Percentiles rank a stretch among this genome's conserved stretches.
phyloP scores from a whole-genome alignment of 2,329 filamentous ascomycete genomes.

The Alternaria triticimaculans region DNA sequence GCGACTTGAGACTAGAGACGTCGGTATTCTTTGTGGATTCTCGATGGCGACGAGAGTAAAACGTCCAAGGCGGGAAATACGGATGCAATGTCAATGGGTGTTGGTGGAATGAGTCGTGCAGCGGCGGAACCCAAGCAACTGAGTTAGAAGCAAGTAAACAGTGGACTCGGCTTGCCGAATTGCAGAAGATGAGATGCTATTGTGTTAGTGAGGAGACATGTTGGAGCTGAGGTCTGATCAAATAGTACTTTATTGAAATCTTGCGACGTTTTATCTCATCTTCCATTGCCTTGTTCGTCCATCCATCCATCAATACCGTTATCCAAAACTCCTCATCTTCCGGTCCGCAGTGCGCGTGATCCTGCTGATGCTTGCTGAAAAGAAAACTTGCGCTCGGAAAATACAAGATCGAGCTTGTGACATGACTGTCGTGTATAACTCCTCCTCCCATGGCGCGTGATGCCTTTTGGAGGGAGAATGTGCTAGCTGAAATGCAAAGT shows the following conservation, averaged over 20 bases:
- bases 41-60: not conserved
- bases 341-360: slow-evolving; percentile 9
- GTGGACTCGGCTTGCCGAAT: not conserved
- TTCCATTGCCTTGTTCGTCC: not conserved
- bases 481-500: not conserved
- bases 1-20: slow-evolving; percentile 17
- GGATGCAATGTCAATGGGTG: not conserved
- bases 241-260: slow-evolving; percentile 10
- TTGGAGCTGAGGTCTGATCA: not conserved
- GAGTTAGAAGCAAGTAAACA: not conserved
- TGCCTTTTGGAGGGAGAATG: not conserved
- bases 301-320: not conserved
- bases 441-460: not conserved
- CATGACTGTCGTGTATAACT: not conserved
- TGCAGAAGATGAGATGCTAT: not conserved
- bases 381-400: not conserved
- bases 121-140: not conserved
- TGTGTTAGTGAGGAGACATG: not conserved
- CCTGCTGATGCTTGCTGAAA: slow-evolving; percentile 15
- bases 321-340: slow-evolving; percentile 12
- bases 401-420: not conserved
- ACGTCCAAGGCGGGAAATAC: not conserved
- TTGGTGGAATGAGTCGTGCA: not conserved
- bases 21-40: not conserved
- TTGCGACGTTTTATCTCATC: not conserved